These are phyloP conservation scores for Kodamaea restingae DNA, from an alignment of 805 yeast species.

Conservation along the genomic window DNA sequence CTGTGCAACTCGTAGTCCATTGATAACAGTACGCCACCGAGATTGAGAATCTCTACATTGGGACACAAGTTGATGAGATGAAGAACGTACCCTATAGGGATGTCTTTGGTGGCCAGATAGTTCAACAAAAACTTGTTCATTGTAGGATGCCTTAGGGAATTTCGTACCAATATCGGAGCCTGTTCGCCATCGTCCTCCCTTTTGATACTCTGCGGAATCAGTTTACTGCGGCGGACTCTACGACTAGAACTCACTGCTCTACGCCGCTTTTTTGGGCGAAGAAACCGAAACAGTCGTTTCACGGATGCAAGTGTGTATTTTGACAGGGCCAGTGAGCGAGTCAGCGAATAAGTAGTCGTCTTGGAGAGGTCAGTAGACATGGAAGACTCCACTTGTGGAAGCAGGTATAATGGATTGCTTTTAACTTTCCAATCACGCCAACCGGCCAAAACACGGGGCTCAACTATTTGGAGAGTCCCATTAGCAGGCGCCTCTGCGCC, in stretches of 20 bases:
- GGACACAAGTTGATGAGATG: conserved; percentile 69
- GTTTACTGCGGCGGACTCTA: conserved; percentile 4
- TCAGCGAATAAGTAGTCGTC: conserved; percentile 2
- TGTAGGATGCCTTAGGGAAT: conserved; percentile 45
- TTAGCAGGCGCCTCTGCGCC: conserved; percentile 7
- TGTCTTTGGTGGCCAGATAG: conserved; percentile 65
- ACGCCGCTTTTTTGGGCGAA: conserved; percentile 3
- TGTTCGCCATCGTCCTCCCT: not conserved
- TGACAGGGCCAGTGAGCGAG: not conserved
- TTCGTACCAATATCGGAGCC: conserved; percentile 1
- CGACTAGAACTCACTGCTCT: not conserved
- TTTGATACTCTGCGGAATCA: not conserved
- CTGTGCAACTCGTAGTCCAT: conserved; percentile 57
- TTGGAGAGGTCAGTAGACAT: conserved; percentile 11
- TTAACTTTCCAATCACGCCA: conserved; percentile 93
- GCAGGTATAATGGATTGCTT: conserved; percentile 58
- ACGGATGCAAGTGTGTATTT: conserved; percentile 11
- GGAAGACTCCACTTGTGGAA: conserved; percentile 1
- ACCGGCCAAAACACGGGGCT: conserved; percentile 53
- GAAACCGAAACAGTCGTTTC: conserved; percentile 8
- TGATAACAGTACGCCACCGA: conserved; percentile 61
- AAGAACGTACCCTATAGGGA: conserved; percentile 73
- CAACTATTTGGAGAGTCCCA: not conserved
- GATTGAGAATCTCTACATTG: conserved; percentile 50
- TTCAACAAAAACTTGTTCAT: conserved; percentile 58